Conservation (phyloP, 176 grass and related monocot genomes). For the Carex myosuroides region DNA sequence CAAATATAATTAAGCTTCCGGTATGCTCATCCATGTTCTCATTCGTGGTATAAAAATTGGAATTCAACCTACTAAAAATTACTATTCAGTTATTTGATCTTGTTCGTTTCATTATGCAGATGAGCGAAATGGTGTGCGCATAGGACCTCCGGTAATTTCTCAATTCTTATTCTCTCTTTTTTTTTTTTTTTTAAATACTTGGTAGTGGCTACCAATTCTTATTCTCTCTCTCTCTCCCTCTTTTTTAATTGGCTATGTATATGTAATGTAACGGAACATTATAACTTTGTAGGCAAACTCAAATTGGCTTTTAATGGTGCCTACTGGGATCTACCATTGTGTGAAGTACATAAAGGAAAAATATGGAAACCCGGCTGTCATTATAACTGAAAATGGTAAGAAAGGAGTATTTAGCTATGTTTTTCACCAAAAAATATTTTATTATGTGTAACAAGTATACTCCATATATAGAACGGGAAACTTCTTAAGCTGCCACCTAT, state of each 20-base stretch:
- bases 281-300: constrained; percentile 15
- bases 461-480: neutral
- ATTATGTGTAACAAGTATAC: neutral
- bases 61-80: neutral
- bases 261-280: constrained; percentile 7
- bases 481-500: neutral
- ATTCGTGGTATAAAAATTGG: neutral
- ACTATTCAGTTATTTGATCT: neutral
- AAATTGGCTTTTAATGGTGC: constrained; percentile 21
- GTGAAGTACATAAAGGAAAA: constrained; percentile 28
- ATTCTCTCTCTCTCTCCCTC: neutral
- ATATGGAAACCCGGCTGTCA: constrained; percentile 9
- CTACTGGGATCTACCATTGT: constrained; percentile 17
- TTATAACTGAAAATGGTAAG: constrained; percentile 36
- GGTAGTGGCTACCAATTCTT: neutral
- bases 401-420: neutral
- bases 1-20: neutral
- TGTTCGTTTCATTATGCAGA: constrained; percentile 17
- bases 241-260: constrained; percentile 5
- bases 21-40: neutral
- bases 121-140: constrained; percentile 11
- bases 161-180: neutral
- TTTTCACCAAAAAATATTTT: neutral
- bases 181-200: too few relatives aligned
- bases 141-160: constrained; percentile 21